A percentile compares a stretch with the other conserved stretches of the same genome.
Evolutionary conservation across 1,139 yeast species (phyloP).

Genomic region (Hemisphaericaspora xylofermentans): DNA sequence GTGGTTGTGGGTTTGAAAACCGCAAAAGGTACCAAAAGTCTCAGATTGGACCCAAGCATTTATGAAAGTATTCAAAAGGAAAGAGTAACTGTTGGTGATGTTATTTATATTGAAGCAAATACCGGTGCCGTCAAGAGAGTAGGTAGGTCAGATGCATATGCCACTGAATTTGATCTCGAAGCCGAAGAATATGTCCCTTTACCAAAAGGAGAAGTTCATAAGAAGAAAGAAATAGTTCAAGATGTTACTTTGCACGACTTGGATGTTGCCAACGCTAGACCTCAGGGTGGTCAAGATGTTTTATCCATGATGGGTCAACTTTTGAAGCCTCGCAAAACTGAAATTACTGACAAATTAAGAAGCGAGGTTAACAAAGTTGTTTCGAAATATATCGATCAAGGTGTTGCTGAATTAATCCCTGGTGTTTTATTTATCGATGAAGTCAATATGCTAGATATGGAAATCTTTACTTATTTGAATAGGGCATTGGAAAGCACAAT

Average conservation of each 20-base stretch:
- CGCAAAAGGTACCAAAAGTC: slow-evolving; percentile 91
- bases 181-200: slow-evolving; percentile 98
- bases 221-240: slow-evolving; percentile 96
- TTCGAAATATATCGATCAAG: slow-evolving; percentile 94
- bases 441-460: slow-evolving; percentile 96
- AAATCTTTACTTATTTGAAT: slow-evolving; percentile 90
- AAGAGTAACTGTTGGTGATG: slow-evolving; percentile 92
- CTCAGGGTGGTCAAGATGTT: slow-evolving; percentile 99
- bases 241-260: slow-evolving; percentile 95
- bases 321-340: slow-evolving; percentile 96
- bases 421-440: slow-evolving; percentile 98
- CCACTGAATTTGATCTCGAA: slow-evolving; percentile 96
- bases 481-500: slow-evolving; percentile 88
- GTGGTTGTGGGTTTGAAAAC: slow-evolving; percentile 93
- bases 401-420: slow-evolving; percentile 96
- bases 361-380: slow-evolving; percentile 94
- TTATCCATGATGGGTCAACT: slow-evolving; percentile 98
- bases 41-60: slow-evolving; percentile 91
- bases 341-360: slow-evolving; percentile 93
- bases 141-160: slow-evolving; percentile 97
- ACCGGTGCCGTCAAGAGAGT: slow-evolving; percentile 98
- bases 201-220: slow-evolving; percentile 98
- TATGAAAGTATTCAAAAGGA: slow-evolving; percentile 96
- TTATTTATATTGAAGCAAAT: slow-evolving; percentile 93
- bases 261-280: slow-evolving; percentile 94